Evolutionary conservation across 768 basidiomycete genomes (phyloP).

Genomic region (Boletus eberwhitei): DNA sequence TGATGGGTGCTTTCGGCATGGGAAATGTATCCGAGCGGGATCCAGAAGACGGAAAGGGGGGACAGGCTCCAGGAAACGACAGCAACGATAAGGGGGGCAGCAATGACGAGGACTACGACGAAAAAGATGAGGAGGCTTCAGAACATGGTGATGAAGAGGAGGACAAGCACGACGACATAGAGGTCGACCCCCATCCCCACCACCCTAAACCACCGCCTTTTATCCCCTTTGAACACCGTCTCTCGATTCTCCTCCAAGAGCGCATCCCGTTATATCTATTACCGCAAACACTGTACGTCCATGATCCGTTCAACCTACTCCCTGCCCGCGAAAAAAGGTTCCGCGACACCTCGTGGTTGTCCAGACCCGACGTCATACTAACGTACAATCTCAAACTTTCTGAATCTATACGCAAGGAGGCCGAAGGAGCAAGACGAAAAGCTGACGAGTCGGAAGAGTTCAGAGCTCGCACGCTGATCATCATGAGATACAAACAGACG

Average conservation of each 20-base stretch:
- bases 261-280: constrained; percentile 34
- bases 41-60: neutral
- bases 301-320: constrained; percentile 41
- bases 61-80: neutral
- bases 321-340: constrained; percentile 1
- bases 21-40: no score
- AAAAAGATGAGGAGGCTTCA: neutral
- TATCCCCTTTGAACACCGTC: constrained; percentile 31
- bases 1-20: no score
- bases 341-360: constrained; percentile 23
- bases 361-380: constrained; percentile 30
- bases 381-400: constrained; percentile 29
- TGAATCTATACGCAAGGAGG: neutral
- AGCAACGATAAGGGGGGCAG: neutral
- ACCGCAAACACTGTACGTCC: constrained; percentile 41
- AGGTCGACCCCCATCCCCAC: constrained; percentile 17
- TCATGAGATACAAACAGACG: constrained; percentile 18
- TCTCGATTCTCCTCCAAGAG: constrained; percentile 30
- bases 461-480: constrained; percentile 18
- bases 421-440: constrained; percentile 2
- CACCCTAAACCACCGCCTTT: constrained; percentile 43
- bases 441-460: constrained; percentile 9
- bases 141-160: neutral
- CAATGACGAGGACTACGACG: neutral
- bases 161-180: neutral